Conservation (phyloP, 495 filamentous ascomycete species). For the Neurospora sublineolata region DNA sequence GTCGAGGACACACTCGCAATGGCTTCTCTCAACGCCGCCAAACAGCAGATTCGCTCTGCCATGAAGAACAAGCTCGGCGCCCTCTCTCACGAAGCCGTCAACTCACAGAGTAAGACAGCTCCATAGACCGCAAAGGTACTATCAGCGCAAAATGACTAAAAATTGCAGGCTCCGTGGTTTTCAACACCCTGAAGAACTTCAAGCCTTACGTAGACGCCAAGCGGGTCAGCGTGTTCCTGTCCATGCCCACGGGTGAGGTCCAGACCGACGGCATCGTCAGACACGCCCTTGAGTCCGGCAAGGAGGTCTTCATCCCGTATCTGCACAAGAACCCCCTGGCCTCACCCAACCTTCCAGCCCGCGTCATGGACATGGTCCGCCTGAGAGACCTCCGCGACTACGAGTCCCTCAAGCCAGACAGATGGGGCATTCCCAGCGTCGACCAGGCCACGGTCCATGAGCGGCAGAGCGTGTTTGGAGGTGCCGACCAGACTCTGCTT, state of each 20-base stretch:
- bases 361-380: conserved; percentile 88
- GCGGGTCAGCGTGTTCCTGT: conserved; percentile 76
- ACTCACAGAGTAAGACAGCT: conserved; percentile 50
- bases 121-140: background rate
- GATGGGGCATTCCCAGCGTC: conserved; percentile 87
- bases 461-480: conserved; percentile 60
- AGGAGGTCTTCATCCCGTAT: conserved; percentile 85
- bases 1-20: conserved; percentile 9
- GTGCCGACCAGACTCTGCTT: conserved; percentile 41
- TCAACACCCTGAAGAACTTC: conserved; percentile 42
- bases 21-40: conserved; percentile 39
- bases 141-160: conserved; percentile 1
- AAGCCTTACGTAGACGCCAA: conserved; percentile 54
- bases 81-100: conserved; percentile 45
- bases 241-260: conserved; percentile 80
- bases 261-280: conserved; percentile 69
- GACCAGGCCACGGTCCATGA: conserved; percentile 45
- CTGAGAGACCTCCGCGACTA: conserved; percentile 64
- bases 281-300: conserved; percentile 64
- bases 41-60: conserved; percentile 58
- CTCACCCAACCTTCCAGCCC: conserved; percentile 36
- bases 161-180: conserved; percentile 44
- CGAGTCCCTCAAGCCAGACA: conserved; percentile 59
- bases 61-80: conserved; percentile 53
- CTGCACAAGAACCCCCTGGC: conserved; percentile 49